phyloP scores from a whole-genome alignment of 148 eudicot genomes.

The Vaccinium macrocarpon region DNA sequence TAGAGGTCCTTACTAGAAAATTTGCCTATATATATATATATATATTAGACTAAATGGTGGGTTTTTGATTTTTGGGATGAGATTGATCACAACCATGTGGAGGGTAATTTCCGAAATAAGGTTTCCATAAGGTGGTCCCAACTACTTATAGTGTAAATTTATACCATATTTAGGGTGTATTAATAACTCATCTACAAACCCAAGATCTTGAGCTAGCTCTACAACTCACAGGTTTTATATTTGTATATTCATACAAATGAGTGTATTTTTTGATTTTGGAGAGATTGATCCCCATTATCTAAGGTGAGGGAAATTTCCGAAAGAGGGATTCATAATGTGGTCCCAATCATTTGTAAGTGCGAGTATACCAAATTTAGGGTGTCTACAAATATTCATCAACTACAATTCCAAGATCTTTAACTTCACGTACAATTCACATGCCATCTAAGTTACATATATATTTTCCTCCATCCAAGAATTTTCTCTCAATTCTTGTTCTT shows the following conservation, averaged over 20 bases:
- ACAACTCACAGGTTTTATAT: not conserved
- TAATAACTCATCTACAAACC: not conserved
- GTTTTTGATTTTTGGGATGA: not conserved
- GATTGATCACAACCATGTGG: too few species aligned
- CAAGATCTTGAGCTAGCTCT: not conserved
- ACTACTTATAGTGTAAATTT: not conserved
- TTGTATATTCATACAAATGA: not conserved
- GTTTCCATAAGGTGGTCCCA: slow-evolving; percentile 13
- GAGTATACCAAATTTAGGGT: not conserved
- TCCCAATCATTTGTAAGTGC: not conserved
- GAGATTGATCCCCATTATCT: not conserved
- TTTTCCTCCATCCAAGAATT: too few species aligned
- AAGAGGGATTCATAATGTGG: not conserved
- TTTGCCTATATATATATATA: too few species aligned
- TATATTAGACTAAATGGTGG: too few species aligned
- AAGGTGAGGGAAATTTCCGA: not conserved
- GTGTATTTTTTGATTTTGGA: not conserved
- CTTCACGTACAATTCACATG: not conserved
- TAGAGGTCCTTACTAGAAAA: too few species aligned
- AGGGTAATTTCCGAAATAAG: not conserved
- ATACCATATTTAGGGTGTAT: not conserved
- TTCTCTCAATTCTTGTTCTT: too few species aligned
- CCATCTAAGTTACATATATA: not conserved
- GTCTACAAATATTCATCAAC: not conserved
- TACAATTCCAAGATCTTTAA: not conserved